phyloP scores from a whole-genome alignment of 345 rosid species.

The Pistacia atlantica region DNA sequence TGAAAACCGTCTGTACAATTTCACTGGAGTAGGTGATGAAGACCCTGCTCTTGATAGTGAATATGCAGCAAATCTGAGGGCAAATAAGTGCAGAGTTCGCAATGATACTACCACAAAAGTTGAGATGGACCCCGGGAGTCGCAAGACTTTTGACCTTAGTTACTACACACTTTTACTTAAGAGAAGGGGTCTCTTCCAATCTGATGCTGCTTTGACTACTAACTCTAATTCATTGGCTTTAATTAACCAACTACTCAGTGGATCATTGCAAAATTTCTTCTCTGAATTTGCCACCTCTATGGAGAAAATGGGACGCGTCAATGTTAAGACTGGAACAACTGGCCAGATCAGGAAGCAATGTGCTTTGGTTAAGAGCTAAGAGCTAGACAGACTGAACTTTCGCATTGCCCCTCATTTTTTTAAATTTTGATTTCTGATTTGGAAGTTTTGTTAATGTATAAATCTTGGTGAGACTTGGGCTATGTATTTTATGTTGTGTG shows the following conservation, averaged over 20 bases:
- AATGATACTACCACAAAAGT: conserved; percentile 61
- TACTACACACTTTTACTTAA: conserved; percentile 56
- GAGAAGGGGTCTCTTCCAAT: conserved; percentile 75
- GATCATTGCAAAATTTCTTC: conserved; percentile 50
- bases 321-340: conserved; percentile 65
- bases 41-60: conserved; percentile 71
- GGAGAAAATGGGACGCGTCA: conserved; percentile 75
- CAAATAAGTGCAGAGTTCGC: conserved; percentile 60
- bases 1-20: conserved; percentile 64
- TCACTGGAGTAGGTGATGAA: conserved; percentile 57
- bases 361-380: conserved; percentile 58
- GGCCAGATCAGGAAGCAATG: conserved; percentile 80
- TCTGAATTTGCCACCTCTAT: conserved; percentile 63
- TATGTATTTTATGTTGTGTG: not conserved
- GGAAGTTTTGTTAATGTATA: not conserved
- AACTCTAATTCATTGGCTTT: conserved; percentile 45
- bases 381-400: not conserved
- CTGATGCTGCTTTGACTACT: conserved; percentile 72
- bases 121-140: conserved; percentile 88
- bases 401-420: not conserved
- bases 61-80: conserved; percentile 70
- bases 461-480: not conserved
- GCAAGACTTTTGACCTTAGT: conserved; percentile 67
- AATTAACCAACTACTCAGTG: conserved; percentile 50
- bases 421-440: not conserved